Conservation (phyloP, 2,329 filamentous ascomycete species). For the Lecanoromycetidae sp. region DNA sequence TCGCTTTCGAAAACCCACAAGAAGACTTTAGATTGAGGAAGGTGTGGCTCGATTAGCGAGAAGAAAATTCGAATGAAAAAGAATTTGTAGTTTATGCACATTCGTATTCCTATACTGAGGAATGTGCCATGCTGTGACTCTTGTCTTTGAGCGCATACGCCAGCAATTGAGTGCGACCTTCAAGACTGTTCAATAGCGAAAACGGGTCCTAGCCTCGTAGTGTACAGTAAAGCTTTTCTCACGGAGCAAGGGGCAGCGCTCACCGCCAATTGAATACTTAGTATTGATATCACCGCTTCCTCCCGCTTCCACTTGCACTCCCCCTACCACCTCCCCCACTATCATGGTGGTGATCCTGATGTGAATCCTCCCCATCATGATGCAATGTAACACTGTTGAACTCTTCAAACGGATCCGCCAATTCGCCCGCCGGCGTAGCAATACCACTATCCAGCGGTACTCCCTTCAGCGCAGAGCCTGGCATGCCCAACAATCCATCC, state of each 20-base stretch:
- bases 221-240: neutral
- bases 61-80: too few species aligned
- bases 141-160: too few species aligned
- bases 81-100: neutral
- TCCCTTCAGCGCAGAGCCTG: constrained; percentile 47
- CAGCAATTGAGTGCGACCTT: neutral
- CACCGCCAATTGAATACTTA: too few species aligned
- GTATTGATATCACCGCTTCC: constrained; percentile 1
- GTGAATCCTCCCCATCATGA: constrained; percentile 70
- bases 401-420: constrained; percentile 87
- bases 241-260: too few species aligned
- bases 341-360: neutral
- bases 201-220: neutral
- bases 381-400: constrained; percentile 98
- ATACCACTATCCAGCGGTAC: constrained; percentile 78
- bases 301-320: neutral
- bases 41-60: too few species aligned
- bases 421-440: constrained; percentile 70
- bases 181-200: neutral
- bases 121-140: neutral
- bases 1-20: too few species aligned
- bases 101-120: neutral
- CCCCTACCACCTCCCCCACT: neutral
- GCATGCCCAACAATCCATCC: constrained; percentile 21
- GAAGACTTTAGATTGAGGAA: neutral